phyloP scores from a whole-genome alignment of 2,329 filamentous ascomycete genomes.

The Drechslerella stenobrocha region DNA sequence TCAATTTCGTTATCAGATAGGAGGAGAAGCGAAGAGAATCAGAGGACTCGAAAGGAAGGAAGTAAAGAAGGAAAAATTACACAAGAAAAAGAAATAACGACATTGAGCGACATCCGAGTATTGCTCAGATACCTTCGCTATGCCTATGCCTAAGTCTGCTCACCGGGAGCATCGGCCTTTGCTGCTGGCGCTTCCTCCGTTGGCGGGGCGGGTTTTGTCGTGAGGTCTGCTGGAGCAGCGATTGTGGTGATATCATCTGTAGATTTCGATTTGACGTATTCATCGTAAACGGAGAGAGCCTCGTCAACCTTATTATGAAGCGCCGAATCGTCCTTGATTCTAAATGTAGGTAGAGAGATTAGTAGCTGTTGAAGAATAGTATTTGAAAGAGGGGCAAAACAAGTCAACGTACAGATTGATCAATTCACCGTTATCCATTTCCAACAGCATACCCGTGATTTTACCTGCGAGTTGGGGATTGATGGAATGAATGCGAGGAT shows the following conservation, averaged over 20 bases:
- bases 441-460: constrained; percentile 98
- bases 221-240: not conserved
- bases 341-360: constrained; percentile 56
- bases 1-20: not conserved
- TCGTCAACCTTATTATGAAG: constrained; percentile 96
- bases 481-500: constrained; percentile 95
- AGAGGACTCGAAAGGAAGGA: not conserved
- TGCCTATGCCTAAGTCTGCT: constrained; percentile 16
- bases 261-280: constrained; percentile 89
- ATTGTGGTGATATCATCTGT: constrained; percentile 53
- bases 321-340: constrained; percentile 84
- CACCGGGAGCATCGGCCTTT: constrained; percentile 25
- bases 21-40: not conserved
- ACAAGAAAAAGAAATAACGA: not conserved
- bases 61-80: not conserved
- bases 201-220: constrained; percentile 8
- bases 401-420: constrained; percentile 80
- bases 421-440: constrained; percentile 97
- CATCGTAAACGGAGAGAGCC: constrained; percentile 94
- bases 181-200: constrained; percentile 15
- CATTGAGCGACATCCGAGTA: not conserved
- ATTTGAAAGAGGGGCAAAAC: not conserved
- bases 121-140: not conserved
- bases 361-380: constrained; percentile 49
- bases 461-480: constrained; percentile 96